Evolutionary conservation across 257 asterid species (phyloP), one percentile per base, ranked within the genome.

Genomic region (Salvia splendens): DNA sequence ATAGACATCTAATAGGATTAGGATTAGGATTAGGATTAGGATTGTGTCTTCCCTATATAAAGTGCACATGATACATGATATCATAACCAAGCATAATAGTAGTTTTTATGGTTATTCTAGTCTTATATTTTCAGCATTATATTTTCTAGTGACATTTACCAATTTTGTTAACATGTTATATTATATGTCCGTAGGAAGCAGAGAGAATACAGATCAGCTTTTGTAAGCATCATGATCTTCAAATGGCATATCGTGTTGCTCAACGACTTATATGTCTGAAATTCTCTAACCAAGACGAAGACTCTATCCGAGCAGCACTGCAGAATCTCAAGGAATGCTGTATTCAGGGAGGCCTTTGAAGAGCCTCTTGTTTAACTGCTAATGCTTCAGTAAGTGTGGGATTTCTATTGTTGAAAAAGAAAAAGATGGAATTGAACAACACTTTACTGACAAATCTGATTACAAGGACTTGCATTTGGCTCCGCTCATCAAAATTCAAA

Each of bases 251-350:
- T 75, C 88, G 91, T 32, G 88, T 75, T 61, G 91, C 86, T 61
- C 98, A 92, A 71, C 80, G 91, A 48, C 78, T 92, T 70, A 77
- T 87, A 61, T 92, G 98, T 88, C 82, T 92, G 71, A 92, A 89
- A 78, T 89, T 77, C 70, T 87, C 97, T 54, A 86, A 84, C 83
- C 98, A 92, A 67, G 95, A 86, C 61, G 91, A 85, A 50, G 89
- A 82, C 50, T 83, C 98, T 11, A 73, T 86, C 17, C 78, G 96
- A 45, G 83, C 85, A 68, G 95, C 96, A 71, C 51, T 89, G 79
- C 96, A 82, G 74, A 71, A 75, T 73, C 98, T 92, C 12, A 89
- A 92, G 73, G 91, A 81, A 74, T 50, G 74, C 66, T 86, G 68
- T 55, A 68, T 77, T n/a, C 68, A 61, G 56, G 86, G 89, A 57